These are phyloP conservation scores for Phytophthora pseudosyringae DNA, from an alignment of 352 stramenopile genomes.

Conservation along the genomic window DNA sequence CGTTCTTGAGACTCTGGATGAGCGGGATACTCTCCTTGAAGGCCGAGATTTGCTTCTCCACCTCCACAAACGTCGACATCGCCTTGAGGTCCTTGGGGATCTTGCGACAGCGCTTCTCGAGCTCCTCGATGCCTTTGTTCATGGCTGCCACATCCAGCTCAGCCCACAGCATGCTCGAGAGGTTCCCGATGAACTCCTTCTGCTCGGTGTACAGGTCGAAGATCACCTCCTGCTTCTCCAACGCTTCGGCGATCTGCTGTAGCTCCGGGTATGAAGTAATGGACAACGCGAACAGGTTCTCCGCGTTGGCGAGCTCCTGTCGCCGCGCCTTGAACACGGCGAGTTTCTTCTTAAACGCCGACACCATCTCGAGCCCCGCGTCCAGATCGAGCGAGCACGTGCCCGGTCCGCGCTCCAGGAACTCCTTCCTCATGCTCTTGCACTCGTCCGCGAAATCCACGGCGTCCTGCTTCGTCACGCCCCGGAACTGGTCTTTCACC, in stretches of 20 bases:
- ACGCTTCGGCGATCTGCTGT: conserved; percentile 81
- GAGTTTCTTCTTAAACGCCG: conserved; percentile 86
- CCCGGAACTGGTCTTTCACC: conserved; percentile 95
- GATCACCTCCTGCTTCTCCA: conserved; percentile 91
- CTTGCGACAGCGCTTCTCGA: conserved; percentile 93
- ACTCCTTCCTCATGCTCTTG: conserved; percentile 87
- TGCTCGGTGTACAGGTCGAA: conserved; percentile 94
- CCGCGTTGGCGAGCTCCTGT: conserved; percentile 93
- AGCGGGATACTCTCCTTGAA: conserved; percentile 95
- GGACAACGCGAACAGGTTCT: conserved; percentile 93
- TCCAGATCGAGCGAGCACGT: conserved; percentile 89
- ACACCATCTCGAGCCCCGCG: conserved; percentile 87
- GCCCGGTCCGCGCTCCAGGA: conserved; percentile 85
- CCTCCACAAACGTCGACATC: conserved; percentile 91
- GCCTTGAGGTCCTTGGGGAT: conserved; percentile 91
- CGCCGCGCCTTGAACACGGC: conserved; percentile 74
- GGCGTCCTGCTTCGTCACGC: conserved; percentile 93
- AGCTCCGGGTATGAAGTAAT: conserved; percentile 93
- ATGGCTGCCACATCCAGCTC: conserved; percentile 93
- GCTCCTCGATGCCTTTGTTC: conserved; percentile 92
- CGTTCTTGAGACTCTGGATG: conserved; percentile 95
- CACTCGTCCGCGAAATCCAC: conserved; percentile 90
- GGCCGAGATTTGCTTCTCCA: conserved; percentile 92
- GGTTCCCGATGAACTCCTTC: conserved; percentile 92
- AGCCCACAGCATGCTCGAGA: conserved; percentile 92